phyloP scores from a whole-genome alignment of 2,329 filamentous ascomycete genomes.

The Exophiala oligosperma region DNA sequence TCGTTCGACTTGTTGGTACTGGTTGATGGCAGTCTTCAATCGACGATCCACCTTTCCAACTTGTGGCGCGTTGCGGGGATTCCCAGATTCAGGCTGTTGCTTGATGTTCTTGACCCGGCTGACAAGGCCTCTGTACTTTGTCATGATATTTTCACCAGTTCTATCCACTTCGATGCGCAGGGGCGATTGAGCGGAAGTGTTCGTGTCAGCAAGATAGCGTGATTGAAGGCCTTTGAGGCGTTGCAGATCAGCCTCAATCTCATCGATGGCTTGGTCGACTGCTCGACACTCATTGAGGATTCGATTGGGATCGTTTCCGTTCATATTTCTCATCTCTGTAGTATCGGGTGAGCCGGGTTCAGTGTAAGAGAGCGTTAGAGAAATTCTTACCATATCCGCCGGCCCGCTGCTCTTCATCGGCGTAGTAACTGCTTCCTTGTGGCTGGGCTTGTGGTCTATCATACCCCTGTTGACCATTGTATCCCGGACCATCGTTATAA shows the following conservation, averaged over 20 bases:
- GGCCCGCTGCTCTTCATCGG: conserved; percentile 47
- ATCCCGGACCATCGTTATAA: conserved; percentile 27
- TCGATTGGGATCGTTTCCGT: conserved; percentile 63
- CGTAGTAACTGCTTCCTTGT: conserved; percentile 37
- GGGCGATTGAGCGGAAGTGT: conserved; percentile 65
- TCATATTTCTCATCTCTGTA: conserved; percentile 45
- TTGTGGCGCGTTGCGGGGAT: conserved; percentile 73
- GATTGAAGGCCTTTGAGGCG: conserved; percentile 71
- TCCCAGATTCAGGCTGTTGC: conserved; percentile 72
- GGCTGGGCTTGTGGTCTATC: conserved; percentile 31
- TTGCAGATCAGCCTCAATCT: conserved; percentile 70
- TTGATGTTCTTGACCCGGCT: conserved; percentile 81
- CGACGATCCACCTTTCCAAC: conserved; percentile 77
- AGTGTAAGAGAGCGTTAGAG: not conserved
- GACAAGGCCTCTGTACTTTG: conserved; percentile 74
- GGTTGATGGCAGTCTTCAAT: conserved; percentile 76
- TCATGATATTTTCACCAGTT: conserved; percentile 78
- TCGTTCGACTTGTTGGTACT: conserved; percentile 78
- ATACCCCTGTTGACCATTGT: conserved; percentile 34
- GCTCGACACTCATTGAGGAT: conserved; percentile 83
- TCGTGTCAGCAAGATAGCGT: conserved; percentile 72
- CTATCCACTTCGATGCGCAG: conserved; percentile 70
- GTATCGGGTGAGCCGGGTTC: conserved; percentile 12
- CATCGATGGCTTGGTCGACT: conserved; percentile 74
- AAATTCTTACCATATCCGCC: conserved; percentile 44